A percentile compares a stretch with the other conserved stretches of the same genome.
Evolutionary conservation across 2,329 filamentous ascomycete species (phyloP).

Genomic region (Fusarium concolor): DNA sequence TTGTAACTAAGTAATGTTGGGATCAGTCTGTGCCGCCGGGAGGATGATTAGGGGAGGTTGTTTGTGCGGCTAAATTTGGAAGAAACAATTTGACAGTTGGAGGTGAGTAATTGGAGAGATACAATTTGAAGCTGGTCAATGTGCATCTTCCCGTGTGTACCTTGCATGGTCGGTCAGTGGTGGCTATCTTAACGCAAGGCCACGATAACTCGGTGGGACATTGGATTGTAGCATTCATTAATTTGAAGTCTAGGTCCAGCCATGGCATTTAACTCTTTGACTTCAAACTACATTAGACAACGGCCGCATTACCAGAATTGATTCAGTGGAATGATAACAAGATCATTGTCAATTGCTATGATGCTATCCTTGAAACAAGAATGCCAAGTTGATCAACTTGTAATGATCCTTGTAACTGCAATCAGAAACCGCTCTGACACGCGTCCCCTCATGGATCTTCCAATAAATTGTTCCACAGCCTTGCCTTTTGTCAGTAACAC

Average conservation of each 20-base stretch:
- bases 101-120: neutral
- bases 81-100: constrained; percentile 3
- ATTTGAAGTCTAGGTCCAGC: constrained; percentile 15
- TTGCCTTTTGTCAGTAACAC: neutral
- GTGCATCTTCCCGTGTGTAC: neutral
- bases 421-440: constrained; percentile 43
- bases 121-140: neutral
- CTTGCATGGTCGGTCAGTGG: neutral
- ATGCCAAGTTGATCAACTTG: constrained; percentile 4
- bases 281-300: neutral
- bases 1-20: too few relatives aligned
- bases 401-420: constrained; percentile 4
- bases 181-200: constrained; percentile 2
- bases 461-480: constrained; percentile 24
- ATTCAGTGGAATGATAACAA: neutral
- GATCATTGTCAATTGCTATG: neutral
- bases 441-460: constrained; percentile 37
- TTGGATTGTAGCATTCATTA: constrained; percentile 27
- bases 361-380: neutral
- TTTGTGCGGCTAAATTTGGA: constrained; percentile 8
- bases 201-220: constrained; percentile 7
- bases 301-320: neutral
- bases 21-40: constrained; percentile 9
- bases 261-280: neutral
- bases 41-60: neutral